Evolutionary conservation across 2,329 filamentous ascomycete genomes (phyloP).

Genomic region (Penicillium palitans): DNA sequence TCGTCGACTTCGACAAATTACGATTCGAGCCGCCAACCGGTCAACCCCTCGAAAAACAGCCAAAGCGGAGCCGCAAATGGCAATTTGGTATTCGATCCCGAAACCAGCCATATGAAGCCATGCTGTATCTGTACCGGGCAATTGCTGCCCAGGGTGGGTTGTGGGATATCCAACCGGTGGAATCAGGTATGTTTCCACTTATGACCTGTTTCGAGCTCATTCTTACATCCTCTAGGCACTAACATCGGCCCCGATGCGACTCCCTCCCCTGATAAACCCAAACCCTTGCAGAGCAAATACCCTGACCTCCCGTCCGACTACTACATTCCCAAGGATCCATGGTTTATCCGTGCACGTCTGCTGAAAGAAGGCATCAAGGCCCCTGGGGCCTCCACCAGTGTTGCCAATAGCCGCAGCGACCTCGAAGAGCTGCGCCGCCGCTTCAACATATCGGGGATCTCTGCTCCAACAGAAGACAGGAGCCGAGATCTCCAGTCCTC

Average conservation of each 20-base stretch:
- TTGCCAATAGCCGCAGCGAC: conserved; percentile 44
- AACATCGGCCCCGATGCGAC: conserved; percentile 40
- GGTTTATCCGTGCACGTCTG: conserved; percentile 91
- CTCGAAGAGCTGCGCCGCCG: conserved; percentile 44
- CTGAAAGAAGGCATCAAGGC: conserved; percentile 73
- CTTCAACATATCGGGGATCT: conserved; percentile 38
- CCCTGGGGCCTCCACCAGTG: conserved; percentile 44
- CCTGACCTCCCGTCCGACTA: conserved; percentile 60
- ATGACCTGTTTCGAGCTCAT: neutral
- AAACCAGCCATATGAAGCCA: conserved; percentile 90
- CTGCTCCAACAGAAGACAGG: conserved; percentile 36
- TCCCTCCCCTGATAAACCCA: conserved; percentile 37
- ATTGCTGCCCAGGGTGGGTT: conserved; percentile 83
- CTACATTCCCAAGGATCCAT: conserved; percentile 86
- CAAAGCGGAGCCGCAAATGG: conserved; percentile 79
- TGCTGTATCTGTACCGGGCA: conserved; percentile 93
- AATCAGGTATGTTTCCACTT: conserved; percentile 33
- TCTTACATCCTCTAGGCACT: conserved; percentile 28
- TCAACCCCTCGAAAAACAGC: conserved; percentile 44
- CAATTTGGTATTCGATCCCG: conserved; percentile 96
- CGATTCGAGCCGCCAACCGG: conserved; percentile 57
- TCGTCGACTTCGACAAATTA: conserved; percentile 65
- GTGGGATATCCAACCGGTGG: conserved; percentile 65
- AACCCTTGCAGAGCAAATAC: conserved; percentile 46
- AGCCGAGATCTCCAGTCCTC: conserved; percentile 25